Base-by-base conservation (phyloP, 2,329 filamentous ascomycete genomes). In the Macrophomina phaseolina region DNA sequence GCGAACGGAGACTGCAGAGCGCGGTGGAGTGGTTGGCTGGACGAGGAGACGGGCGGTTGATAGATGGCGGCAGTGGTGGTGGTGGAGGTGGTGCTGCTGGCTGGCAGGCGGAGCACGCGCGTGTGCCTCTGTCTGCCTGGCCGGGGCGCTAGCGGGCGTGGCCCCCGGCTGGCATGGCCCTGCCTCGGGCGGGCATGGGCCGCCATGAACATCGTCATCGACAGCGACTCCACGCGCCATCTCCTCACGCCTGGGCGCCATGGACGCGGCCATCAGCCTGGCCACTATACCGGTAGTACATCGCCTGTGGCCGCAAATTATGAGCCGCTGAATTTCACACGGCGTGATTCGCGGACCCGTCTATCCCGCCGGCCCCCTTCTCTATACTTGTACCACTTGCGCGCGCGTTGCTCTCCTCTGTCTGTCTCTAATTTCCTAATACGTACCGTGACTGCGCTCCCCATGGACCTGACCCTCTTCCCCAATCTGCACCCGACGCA, bases 401-500 rank as follows among this genome's bases (percentile, higher is more conserved):
- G 58, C 58, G 45, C 42, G 6, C 58, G 5, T 23, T 16, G 6
- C 58, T 48, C 32, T 23, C 58, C n/a, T 45, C 45, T 49, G 58
- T 28, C 58, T 36, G 58, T 49, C 55, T 48, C 64, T 66, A 49
- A 36, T 62, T 62, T 62, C 53, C 45, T 66, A 48, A 48, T 66
- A 28, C 64, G 30, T 46, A 23, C 12, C n/a, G 55, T 61, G 58
- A 48, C 58, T 49, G 58, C 58, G 32, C 58, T 8, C 16, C 14
- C 55, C 34, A 67, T 67, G 65, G 56, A 62, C 34, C 56, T 67
- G 32, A 67, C 65, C 8, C n/a, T 38, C 18, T 67, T 67, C 34
- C 65, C 65, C 4, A 62, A 67, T 34, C 65, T 67, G 14, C 49
- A 38, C 40, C 32, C 65, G 12, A 55, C 56, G 30, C 45, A 45